Conservation (phyloP, 805 yeast species). For the Candida pini region DNA sequence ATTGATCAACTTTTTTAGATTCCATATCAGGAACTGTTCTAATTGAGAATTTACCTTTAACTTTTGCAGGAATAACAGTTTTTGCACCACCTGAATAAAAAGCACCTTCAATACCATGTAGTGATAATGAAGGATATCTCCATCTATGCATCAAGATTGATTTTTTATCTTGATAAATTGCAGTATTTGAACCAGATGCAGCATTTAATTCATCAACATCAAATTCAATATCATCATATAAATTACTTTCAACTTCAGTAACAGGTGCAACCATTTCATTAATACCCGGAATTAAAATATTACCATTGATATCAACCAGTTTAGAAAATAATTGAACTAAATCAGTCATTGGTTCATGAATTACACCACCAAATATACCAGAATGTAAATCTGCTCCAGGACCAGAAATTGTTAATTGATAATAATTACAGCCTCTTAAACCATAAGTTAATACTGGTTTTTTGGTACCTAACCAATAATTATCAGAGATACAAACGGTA, state of each 20-base stretch:
- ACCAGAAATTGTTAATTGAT: conserved; percentile 75
- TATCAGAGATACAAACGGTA: conserved; percentile 93
- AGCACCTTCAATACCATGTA: conserved; percentile 98
- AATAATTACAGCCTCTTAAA: conserved; percentile 93
- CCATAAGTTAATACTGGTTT: conserved; percentile 98
- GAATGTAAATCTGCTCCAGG: conserved; percentile 97
- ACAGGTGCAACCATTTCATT: conserved; percentile 93
- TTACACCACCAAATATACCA: conserved; percentile 95
- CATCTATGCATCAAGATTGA: conserved; percentile 95
- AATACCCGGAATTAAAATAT: conserved; percentile 82
- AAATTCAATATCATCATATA: conserved; percentile 84
- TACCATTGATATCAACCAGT: conserved; percentile 77
- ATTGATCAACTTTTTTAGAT: conserved; percentile 67
- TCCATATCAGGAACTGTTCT: conserved; percentile 96
- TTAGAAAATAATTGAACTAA: conserved; percentile 69
- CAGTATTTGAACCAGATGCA: conserved; percentile 85
- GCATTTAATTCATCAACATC: conserved; percentile 77
- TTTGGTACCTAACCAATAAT: conserved; percentile 97
- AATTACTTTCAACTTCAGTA: conserved; percentile 68
- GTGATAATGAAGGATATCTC: conserved; percentile 94
- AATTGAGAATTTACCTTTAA: conserved; percentile 89
- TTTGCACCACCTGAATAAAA: conserved; percentile 93
- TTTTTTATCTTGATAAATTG: conserved; percentile 70
- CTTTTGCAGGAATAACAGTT: conserved; percentile 96
- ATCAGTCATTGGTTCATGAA: conserved; percentile 97